Percentiles rank a stretch among this genome's conserved stretches.
These are phyloP conservation scores for Thalassia testudinum DNA, from an alignment of 116 monocot genomes.

Conservation along the genomic window DNA sequence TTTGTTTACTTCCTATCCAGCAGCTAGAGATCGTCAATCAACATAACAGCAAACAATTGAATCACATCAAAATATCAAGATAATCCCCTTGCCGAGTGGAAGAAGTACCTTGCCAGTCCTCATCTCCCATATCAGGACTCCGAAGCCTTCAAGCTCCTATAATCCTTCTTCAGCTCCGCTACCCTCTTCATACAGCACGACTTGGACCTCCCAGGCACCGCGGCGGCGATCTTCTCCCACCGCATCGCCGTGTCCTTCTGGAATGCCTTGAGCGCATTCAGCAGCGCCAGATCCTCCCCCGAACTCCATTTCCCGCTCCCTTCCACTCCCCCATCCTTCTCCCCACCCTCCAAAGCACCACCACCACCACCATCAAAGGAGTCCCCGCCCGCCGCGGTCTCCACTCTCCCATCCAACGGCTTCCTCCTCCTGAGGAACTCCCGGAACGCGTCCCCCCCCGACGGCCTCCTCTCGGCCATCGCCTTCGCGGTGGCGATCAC, in stretches of 20 bases:
- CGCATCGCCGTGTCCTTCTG: slow-evolving; percentile 72
- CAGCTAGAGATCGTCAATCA: too few species aligned
- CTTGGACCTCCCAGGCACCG: slow-evolving; percentile 73
- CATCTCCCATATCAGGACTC: too few species aligned
- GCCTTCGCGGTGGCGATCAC: slow-evolving; percentile 63
- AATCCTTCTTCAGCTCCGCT: slow-evolving; percentile 67
- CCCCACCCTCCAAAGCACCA: background rate
- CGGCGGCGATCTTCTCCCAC: slow-evolving; percentile 93
- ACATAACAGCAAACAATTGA: too few species aligned
- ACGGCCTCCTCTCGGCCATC: slow-evolving; percentile 32
- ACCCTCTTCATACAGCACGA: slow-evolving; percentile 63
- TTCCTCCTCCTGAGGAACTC: slow-evolving; percentile 80
- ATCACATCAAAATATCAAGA: too few species aligned
- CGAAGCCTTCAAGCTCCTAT: slow-evolving; percentile 52
- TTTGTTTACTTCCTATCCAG: too few species aligned
- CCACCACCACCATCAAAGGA: too few species aligned
- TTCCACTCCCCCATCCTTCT: background rate
- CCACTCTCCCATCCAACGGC: slow-evolving; percentile 40
- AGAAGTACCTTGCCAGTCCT: too few species aligned
- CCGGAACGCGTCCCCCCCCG: slow-evolving; percentile 27
- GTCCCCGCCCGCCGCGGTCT: background rate
- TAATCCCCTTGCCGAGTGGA: too few species aligned
- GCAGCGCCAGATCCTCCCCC: slow-evolving; percentile 62
- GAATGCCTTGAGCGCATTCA: slow-evolving; percentile 82
- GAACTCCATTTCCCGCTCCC: slow-evolving; percentile 44